Base-by-base conservation (phyloP, 208 protist genomes). In the Phytomonas serpens region DNA sequence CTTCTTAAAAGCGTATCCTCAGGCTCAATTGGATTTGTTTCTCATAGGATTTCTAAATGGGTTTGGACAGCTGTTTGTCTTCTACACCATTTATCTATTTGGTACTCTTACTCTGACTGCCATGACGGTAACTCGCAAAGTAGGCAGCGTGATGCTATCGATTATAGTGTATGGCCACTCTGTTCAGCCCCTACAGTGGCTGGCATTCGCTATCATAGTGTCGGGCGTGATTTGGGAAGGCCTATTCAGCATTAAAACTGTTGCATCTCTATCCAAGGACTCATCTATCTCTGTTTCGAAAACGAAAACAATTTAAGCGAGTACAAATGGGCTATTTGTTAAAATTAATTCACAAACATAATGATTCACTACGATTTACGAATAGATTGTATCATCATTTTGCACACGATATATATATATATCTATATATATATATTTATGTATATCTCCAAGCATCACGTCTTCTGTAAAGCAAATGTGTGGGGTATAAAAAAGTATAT, bases 51-150 rank as follows among this genome's bases (percentile, higher is more conserved):
- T 85, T 16, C 72, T 92, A 29, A 90, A 88, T 78, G 87, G 83
- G 0, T 23, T 86, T 14, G 90, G 90, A 11, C 90, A 95, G 68
- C 65, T 92, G 14, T 95, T 95, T 72, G 83, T 95, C 37, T 95
- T 92, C 65, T 81, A 76, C 61, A 89, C 86, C 40, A 90, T 95
- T 75, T 80, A 77, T 47, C 64, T 89, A 34, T 95, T 95, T 72
- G 90, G 90, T 7, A 82, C 80, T 11, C 77, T 95, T 16, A 85
- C 90, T 34, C 61, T 95, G 65, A 92, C 85, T 0, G 84, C 88
- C 23, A 85, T 95, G 77, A 95, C 90, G 38, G 72, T 95, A 34
- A 74, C 92, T 57, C 90, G 90, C 30, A 95, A 95, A 73, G 75
- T 75, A 2, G 86, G 84, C 42, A 93, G 86, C 70, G 87, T 95